Conservation (phyloP, 108 stramenopile genomes). For the Cyclotella distinguenda region DNA sequence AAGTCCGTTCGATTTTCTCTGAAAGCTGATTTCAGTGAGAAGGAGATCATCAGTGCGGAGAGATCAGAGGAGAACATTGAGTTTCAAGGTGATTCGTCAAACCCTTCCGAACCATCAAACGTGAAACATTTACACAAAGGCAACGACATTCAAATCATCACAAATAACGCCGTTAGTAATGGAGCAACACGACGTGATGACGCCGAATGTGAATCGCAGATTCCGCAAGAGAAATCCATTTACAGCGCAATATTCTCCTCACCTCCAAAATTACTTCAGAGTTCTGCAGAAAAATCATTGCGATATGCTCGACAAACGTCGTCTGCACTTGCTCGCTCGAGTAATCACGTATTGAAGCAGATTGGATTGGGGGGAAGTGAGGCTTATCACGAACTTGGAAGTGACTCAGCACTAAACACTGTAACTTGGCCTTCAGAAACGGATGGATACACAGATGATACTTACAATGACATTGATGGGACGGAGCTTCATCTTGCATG, state of each 20-base stretch:
- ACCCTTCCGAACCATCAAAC: too few species aligned
- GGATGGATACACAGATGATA: not conserved
- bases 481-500: constrained; percentile 45
- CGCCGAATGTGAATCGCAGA: too few species aligned
- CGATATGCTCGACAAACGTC: constrained; percentile 23
- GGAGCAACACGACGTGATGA: too few species aligned
- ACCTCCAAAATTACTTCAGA: not conserved
- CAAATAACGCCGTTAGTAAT: too few species aligned
- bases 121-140: too few species aligned
- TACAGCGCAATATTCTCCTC: constrained; percentile 11
- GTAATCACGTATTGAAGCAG: constrained; percentile 28
- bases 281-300: not conserved
- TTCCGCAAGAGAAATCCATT: too few species aligned
- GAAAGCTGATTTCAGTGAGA: too few species aligned
- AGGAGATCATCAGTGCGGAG: too few species aligned
- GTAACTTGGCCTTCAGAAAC: not conserved
- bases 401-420: not conserved
- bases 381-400: constrained; percentile 15
- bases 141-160: too few species aligned
- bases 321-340: constrained; percentile 18
- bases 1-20: too few species aligned
- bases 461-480: constrained; percentile 16
- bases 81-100: too few species aligned
- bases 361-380: constrained; percentile 26
- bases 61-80: too few species aligned